Base-by-base conservation (phyloP, 176 grass and related monocot species). In the Lolium multiflorum region DNA sequence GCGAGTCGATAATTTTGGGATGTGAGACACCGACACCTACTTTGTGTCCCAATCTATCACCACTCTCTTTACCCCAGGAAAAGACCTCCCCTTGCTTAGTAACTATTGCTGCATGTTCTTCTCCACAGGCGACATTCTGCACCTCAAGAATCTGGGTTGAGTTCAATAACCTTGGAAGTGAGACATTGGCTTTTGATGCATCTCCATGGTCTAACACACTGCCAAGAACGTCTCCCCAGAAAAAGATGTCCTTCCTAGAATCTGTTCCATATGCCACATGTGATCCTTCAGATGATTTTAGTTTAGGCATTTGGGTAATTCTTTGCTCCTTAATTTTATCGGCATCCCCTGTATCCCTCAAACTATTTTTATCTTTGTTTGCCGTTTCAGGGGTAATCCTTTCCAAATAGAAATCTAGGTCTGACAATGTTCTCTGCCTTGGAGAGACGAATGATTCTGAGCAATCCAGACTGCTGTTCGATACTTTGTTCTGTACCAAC, bases 11-110 rank as follows among this genome's bases (percentile, higher is more conserved):
- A 66, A 92, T 83, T 83, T 85, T 97, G 75, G 89, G 95, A 65
- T 88, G 52, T 43, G 87, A 81, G n/a, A 91, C 81, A 75, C 59
- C 79, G 57, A 87, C 81, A 80, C 86, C 88, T 41, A 87, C 69
- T 89, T 91, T 94, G 83, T 99, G 94, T 55, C 87, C 92, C 69
- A 96, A 81, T 90, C 87, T 94, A 28, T 89, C 94, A 43, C 88
- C 75, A 49, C 85, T 91, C 46, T 94, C 97, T 85, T 90, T 87
- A 28, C 94, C 94, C 97, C 97, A 99, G 41, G 92, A 94, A 77
- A 99, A 99, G 49, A 99, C 92, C 79, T 99, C 90, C 56, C 97
- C 97, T 67, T 93, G 89, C 81, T 94, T 99, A 54, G 94, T 99
- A 84, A 99, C 87, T 88, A 96, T 77, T 57, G 97, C 97, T 59